phyloP scores from a whole-genome alignment of 2,329 filamentous ascomycete genomes.

The Alternaria metachromatica region DNA sequence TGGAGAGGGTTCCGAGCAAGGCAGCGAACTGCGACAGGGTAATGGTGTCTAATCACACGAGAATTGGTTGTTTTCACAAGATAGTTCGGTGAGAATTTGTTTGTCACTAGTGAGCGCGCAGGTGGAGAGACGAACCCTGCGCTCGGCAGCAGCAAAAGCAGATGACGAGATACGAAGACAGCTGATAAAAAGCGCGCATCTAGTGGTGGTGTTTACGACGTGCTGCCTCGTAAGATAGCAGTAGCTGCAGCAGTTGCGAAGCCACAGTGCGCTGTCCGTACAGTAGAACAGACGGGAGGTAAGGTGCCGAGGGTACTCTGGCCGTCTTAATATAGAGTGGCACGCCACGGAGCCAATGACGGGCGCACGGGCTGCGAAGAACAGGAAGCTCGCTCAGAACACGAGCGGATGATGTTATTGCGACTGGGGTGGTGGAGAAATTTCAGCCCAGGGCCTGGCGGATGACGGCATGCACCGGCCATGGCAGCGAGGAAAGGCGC shows the following conservation, averaged over 20 bases:
- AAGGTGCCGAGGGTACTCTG: conserved; percentile 26
- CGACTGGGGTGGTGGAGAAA: conserved; percentile 9
- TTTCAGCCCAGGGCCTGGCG: not conserved
- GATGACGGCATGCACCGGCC: not conserved
- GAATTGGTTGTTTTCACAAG: not conserved
- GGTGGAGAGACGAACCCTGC: conserved; percentile 1
- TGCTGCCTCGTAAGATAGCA: not conserved
- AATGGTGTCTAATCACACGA: conserved; percentile 1
- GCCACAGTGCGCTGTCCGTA: conserved; percentile 8
- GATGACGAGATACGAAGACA: conserved; percentile 16
- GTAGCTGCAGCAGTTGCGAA: not conserved
- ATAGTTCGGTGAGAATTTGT: not conserved
- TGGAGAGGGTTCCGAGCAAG: not conserved
- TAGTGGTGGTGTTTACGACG: not conserved
- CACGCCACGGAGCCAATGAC: conserved; percentile 25
- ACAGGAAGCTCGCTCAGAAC: conserved; percentile 12
- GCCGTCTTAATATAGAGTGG: conserved; percentile 36
- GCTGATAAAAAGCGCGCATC: conserved; percentile 8
- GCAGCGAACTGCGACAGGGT: not conserved
- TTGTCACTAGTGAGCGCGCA: not conserved
- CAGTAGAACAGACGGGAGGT: conserved; percentile 15
- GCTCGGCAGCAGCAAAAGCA: conserved; percentile 1
- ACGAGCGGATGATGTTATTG: conserved; percentile 17
- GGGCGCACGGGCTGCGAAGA: conserved; percentile 15
- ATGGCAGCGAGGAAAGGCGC: not conserved